A percentile compares a stretch with the other conserved stretches of the same genome.
Conservation (phyloP, 768 basidiomycete genomes). For the Agrocybe praecox region DNA sequence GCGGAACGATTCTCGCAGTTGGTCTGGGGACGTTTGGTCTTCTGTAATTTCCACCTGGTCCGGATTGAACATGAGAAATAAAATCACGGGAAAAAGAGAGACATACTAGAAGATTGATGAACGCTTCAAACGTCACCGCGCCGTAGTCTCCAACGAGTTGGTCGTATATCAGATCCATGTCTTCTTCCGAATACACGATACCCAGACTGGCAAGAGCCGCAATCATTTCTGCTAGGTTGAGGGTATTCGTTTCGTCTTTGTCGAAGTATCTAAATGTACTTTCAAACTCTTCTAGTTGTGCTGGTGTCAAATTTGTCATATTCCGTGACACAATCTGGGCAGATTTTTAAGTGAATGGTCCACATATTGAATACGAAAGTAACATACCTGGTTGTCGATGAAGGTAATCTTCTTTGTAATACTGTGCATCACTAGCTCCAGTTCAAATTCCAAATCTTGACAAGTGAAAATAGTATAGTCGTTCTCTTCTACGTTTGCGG, state of each 20-base stretch:
- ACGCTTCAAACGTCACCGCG: constrained; percentile 90
- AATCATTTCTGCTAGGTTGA: constrained; percentile 84
- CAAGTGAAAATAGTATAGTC: constrained; percentile 91
- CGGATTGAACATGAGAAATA: background rate
- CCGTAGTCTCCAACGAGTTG: constrained; percentile 83
- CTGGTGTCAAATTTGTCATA: constrained; percentile 93
- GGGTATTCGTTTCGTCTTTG: constrained; percentile 87
- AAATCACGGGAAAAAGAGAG: background rate
- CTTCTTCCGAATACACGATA: constrained; percentile 91
- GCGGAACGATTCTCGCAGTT: constrained; percentile 91
- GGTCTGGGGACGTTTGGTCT: constrained; percentile 92
- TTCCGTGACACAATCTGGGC: constrained; percentile 88
- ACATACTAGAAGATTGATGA: constrained; percentile 87
- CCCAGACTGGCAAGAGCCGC: constrained; percentile 94
- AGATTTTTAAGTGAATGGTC: background rate
- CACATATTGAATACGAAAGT: background rate
- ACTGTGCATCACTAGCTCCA: constrained; percentile 78
- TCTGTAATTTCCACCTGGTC: constrained; percentile 90
- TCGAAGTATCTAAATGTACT: constrained; percentile 98
- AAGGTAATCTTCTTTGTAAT: constrained; percentile 92
- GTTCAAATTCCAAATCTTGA: constrained; percentile 89
- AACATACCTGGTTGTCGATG: constrained; percentile 88
- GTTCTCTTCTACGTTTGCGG: constrained; percentile 95
- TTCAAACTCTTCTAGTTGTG: constrained; percentile 95
- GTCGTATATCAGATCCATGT: constrained; percentile 82